Evolutionary conservation across 108 stramenopile genomes (phyloP).

Genomic region (Asterionellopsis glacialis): DNA sequence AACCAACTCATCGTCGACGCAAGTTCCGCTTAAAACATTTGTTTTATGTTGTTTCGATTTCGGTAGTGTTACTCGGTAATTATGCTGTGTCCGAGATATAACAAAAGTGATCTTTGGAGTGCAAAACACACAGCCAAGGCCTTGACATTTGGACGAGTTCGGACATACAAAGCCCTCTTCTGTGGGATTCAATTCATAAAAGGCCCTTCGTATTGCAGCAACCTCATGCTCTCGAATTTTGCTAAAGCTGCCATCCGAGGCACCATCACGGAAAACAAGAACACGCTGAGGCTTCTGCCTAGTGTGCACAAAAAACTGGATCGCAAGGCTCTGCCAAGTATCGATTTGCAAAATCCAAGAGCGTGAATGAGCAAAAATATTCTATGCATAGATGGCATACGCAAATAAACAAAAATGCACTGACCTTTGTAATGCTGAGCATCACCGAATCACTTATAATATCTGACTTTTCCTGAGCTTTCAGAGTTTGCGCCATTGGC

Average conservation of each 20-base stretch:
- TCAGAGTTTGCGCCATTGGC: constrained; percentile 18
- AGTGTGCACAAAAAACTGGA: constrained; percentile 5
- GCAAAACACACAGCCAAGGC: constrained; percentile 19
- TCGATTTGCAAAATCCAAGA: neutral
- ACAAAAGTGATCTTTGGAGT: constrained; percentile 31
- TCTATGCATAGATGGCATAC: neutral
- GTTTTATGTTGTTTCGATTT: constrained; percentile 1
- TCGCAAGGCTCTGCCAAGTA: constrained; percentile 2
- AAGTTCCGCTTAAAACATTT: constrained; percentile 25
- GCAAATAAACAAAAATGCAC: neutral
- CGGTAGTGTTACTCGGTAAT: constrained; percentile 17
- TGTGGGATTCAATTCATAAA: constrained; percentile 2
- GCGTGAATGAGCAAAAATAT: neutral
- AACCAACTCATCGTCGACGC: constrained; percentile 19
- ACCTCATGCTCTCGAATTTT: constrained; percentile 15
- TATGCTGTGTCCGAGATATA: constrained; percentile 28
- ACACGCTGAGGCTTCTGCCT: constrained; percentile 8
- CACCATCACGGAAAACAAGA: constrained; percentile 38
- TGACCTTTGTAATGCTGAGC: constrained; percentile 12
- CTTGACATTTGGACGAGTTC: constrained; percentile 1
- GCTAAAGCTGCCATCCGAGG: constrained; percentile 36
- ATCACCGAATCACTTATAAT: constrained; percentile 18
- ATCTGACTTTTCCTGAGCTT: constrained; percentile 21
- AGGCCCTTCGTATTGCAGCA: constrained; percentile 16
- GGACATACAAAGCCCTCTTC: neutral